phyloP scores from a whole-genome alignment of 805 yeast genomes.

The Nakazawaea wyomingensis region DNA sequence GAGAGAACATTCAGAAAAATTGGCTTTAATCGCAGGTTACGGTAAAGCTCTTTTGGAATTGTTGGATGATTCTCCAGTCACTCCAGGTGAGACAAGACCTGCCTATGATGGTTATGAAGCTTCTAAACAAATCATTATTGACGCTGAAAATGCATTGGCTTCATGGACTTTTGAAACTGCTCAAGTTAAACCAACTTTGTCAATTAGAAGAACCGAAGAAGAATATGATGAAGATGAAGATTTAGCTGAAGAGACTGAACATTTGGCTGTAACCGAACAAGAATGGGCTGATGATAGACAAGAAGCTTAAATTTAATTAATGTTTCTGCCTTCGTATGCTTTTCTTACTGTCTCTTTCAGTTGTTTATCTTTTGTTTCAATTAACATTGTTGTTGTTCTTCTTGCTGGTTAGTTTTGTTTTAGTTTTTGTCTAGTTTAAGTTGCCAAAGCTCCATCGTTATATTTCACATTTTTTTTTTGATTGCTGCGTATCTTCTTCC shows the following conservation, averaged over 20 bases:
- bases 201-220: constrained; percentile 71
- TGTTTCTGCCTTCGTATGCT: not conserved
- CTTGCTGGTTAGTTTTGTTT: no score
- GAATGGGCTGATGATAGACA: constrained; percentile 35
- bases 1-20: constrained; percentile 93
- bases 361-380: not conserved
- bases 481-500: no score
- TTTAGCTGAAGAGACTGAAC: constrained; percentile 35
- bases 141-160: constrained; percentile 92
- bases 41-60: constrained; percentile 96
- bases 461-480: no score
- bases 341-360: not conserved
- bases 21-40: constrained; percentile 96
- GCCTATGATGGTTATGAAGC: constrained; percentile 98
- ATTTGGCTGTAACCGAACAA: constrained; percentile 14
- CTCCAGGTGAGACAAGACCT: constrained; percentile 99
- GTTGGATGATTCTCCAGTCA: constrained; percentile 93
- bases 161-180: constrained; percentile 97
- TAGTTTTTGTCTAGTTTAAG: no score
- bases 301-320: constrained; percentile 11
- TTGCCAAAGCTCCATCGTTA: no score
- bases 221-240: constrained; percentile 51
- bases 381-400: not conserved
- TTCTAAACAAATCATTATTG: constrained; percentile 94
- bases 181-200: constrained; percentile 87